These are phyloP conservation scores for Tetrahymena thermophila DNA, from an alignment of 73 alveolate genomes.

Conservation along the genomic window DNA sequence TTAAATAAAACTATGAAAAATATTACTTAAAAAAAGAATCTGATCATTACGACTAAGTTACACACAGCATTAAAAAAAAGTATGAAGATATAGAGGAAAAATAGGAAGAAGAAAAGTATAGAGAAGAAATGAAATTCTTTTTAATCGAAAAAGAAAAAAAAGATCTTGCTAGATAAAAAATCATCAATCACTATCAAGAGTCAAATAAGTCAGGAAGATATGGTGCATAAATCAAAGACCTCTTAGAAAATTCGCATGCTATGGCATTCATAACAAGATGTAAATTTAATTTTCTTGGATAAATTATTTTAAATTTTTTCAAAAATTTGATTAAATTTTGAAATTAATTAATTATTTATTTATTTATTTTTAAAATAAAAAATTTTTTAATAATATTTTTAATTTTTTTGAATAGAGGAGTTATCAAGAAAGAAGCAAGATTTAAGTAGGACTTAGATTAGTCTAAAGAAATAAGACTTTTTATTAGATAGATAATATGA, in stretches of 20 bases:
- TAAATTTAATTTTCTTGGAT: not conserved
- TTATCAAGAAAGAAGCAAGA: not conserved
- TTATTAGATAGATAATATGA: not conserved
- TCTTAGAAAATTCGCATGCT: not conserved
- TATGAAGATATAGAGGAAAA: not conserved
- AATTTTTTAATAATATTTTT: not conserved
- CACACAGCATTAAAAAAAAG: not conserved
- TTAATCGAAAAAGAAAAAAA: not conserved
- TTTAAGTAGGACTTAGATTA: not conserved
- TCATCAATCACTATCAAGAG: not conserved
- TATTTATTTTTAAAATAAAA: too few relatives aligned
- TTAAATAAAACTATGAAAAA: not conserved
- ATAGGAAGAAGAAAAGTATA: not conserved
- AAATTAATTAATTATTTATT: too few relatives aligned
- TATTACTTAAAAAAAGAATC: not conserved
- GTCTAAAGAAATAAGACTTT: not conserved
- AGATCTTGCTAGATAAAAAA: not conserved
- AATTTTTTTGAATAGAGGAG: not conserved
- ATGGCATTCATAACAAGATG: not conserved
- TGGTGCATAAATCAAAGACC: not conserved
- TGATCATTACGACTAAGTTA: not conserved
- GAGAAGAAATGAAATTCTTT: not conserved
- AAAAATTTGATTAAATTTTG: too few relatives aligned
- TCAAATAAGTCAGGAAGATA: not conserved
- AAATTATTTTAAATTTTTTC: not conserved